Evolutionary conservation across 2,329 filamentous ascomycete genomes (phyloP).

Genomic region (Penicillium sp.): DNA sequence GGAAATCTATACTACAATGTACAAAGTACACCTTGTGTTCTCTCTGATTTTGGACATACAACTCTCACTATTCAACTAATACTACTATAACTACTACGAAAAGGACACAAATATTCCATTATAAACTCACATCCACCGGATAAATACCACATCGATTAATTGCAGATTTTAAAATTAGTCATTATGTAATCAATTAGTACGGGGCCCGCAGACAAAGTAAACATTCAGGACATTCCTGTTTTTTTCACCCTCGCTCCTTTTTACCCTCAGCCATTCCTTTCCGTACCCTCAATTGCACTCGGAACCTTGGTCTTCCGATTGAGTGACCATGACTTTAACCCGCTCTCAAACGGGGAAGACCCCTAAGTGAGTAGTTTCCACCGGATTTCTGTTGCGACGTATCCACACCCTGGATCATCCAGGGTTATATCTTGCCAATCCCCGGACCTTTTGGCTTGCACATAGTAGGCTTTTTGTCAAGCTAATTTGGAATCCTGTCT

Average conservation of each 20-base stretch:
- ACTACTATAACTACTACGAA: not conserved
- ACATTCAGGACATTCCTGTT: conserved; percentile 16
- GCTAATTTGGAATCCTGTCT: conserved; percentile 11
- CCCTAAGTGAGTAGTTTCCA: conserved; percentile 45
- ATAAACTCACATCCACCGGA: not conserved
- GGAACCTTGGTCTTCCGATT: conserved; percentile 19
- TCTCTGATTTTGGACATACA: not conserved
- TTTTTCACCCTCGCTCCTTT: conserved; percentile 10
- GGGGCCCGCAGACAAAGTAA: conserved; percentile 10
- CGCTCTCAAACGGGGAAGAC: conserved; percentile 53
- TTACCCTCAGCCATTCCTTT: not conserved
- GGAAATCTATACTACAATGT: not conserved
- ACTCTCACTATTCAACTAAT: not conserved
- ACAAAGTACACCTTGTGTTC: no score
- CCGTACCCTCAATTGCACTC: conserved; percentile 11
- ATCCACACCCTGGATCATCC: conserved; percentile 10
- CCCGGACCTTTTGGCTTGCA: not conserved
- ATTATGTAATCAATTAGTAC: conserved; percentile 8
- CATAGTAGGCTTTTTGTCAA: not conserved
- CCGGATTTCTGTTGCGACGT: conserved; percentile 15
- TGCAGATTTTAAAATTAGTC: not conserved
- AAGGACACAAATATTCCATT: not conserved
- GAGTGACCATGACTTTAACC: conserved; percentile 45
- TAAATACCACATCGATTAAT: no score
- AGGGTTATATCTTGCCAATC: conserved; percentile 15